Conservation (phyloP, 768 basidiomycete genomes). For the Megacollybia marginata region DNA sequence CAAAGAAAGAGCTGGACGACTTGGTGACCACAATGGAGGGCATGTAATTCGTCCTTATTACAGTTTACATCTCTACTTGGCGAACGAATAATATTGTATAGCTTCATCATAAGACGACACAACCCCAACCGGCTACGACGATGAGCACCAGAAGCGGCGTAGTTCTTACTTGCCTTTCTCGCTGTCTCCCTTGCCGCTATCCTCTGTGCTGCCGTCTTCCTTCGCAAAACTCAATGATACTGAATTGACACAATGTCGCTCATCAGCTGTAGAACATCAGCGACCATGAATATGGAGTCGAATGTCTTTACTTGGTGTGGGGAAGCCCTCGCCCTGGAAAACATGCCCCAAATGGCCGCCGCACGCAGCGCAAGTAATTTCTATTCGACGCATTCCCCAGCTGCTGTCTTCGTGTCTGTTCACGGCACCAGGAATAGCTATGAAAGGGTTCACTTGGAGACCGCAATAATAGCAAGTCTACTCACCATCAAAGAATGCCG, state of each 20-base stretch:
- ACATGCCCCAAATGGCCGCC: constrained; percentile 94
- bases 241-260: constrained; percentile 88
- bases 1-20: constrained; percentile 80
- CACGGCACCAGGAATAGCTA: constrained; percentile 88
- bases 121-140: neutral
- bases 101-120: neutral
- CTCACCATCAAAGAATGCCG: constrained; percentile 91
- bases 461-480: neutral
- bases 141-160: too few relatives aligned
- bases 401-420: constrained; percentile 65
- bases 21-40: constrained; percentile 71
- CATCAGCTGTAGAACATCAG: constrained; percentile 45
- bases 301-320: constrained; percentile 59
- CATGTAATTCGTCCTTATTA: neutral
- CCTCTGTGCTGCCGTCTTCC: constrained; percentile 19
- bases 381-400: constrained; percentile 63
- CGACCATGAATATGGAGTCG: neutral
- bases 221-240: constrained; percentile 73
- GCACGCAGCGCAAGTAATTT: constrained; percentile 87
- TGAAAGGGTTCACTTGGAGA: constrained; percentile 1
- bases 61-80: too few relatives aligned
- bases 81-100: too few relatives aligned
- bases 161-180: neutral
- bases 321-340: constrained; percentile 86
- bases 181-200: neutral